A percentile compares a stretch with the other conserved stretches of the same genome.
phyloP scores from a whole-genome alignment of 83 land plant species.

The Picea mariana region DNA sequence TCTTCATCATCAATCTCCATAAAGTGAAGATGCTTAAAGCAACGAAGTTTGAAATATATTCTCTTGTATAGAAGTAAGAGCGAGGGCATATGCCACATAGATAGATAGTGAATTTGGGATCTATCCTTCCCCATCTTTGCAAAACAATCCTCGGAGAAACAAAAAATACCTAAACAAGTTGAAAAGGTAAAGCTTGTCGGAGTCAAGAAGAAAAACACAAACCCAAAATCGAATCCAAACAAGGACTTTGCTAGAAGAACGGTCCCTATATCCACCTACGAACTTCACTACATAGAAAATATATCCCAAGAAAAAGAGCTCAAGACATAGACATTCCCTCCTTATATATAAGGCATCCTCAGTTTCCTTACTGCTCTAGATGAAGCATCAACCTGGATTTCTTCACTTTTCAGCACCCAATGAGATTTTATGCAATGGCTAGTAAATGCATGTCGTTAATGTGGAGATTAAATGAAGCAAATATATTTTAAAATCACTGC shows the following conservation, averaged over 20 bases:
- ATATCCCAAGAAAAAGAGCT: conserved; percentile 58
- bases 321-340: conserved; percentile 15
- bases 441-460: too few species aligned
- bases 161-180: conserved; percentile 2
- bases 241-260: conserved; percentile 9
- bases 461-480: too few species aligned
- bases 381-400: too few species aligned
- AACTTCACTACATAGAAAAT: conserved; percentile 50
- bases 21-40: conserved; percentile 12
- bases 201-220: not conserved
- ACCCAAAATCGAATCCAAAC: conserved; percentile 24
- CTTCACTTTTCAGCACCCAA: too few species aligned
- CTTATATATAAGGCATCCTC: too few species aligned
- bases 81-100: conserved; percentile 31
- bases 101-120: conserved; percentile 4
- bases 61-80: conserved; percentile 45
- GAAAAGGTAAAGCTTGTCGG: conserved; percentile 13
- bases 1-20: not conserved
- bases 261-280: conserved; percentile 29
- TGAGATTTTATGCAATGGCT: too few species aligned
- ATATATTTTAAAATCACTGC: too few species aligned
- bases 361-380: too few species aligned
- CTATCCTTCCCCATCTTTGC: not conserved
- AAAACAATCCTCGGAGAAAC: conserved; percentile 28
- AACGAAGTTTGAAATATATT: conserved; percentile 38